Conservation (phyloP, 1,139 yeast species). For the Diutina catenulata region DNA sequence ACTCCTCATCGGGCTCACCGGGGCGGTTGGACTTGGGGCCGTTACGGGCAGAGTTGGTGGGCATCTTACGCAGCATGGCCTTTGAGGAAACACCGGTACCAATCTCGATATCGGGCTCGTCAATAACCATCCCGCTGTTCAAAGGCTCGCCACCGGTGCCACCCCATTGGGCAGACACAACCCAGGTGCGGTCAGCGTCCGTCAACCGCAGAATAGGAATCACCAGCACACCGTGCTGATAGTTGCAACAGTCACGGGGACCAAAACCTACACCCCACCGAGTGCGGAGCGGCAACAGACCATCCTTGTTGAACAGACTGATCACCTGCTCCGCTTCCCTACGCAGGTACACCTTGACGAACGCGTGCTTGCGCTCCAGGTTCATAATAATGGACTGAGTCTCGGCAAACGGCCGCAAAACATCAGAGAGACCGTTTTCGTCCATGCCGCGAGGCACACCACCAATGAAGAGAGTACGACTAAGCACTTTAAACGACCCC, state of each 20-base stretch:
- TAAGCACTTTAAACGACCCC: constrained; percentile 71
- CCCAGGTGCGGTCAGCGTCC: constrained; percentile 89
- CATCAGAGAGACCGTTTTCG: constrained; percentile 54
- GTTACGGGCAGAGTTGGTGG: constrained; percentile 74
- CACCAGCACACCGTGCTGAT: constrained; percentile 78
- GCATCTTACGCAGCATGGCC: constrained; percentile 82
- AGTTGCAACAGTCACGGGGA: constrained; percentile 96
- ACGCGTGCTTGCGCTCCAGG: constrained; percentile 87
- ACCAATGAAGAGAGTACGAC: constrained; percentile 88
- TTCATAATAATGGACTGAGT: constrained; percentile 86
- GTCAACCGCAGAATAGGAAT: constrained; percentile 82
- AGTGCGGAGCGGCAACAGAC: constrained; percentile 53
- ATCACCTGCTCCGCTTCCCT: constrained; percentile 78
- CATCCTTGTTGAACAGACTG: constrained; percentile 41
- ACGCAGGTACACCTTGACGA: constrained; percentile 93
- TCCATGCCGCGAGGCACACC: constrained; percentile 82
- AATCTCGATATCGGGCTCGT: constrained; percentile 95
- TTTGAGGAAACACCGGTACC: constrained; percentile 92
- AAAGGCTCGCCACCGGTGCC: constrained; percentile 92
- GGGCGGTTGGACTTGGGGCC: constrained; percentile 76
- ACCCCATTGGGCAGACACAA: constrained; percentile 88
- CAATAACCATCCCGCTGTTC: constrained; percentile 71
- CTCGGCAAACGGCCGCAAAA: constrained; percentile 81
- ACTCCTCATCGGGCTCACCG: constrained; percentile 42
- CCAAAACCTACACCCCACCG: constrained; percentile 99